Evolutionary conservation across 106 monocot genomes (phyloP).

Genomic region (Dendrobium chrysotoxum): DNA sequence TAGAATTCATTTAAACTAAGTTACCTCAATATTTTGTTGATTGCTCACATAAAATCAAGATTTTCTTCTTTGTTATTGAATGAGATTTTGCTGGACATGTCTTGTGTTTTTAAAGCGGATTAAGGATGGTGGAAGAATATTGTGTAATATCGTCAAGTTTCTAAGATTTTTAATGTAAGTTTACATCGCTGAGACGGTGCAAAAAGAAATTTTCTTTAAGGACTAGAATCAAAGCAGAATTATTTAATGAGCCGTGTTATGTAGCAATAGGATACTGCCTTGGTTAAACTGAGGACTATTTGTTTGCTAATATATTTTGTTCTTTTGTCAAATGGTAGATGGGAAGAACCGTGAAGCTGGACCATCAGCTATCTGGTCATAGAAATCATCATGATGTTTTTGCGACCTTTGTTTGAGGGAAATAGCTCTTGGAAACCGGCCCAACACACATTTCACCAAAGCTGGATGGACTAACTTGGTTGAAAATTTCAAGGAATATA

Average conservation of each 20-base stretch:
- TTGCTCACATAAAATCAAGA: neutral
- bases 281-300: neutral
- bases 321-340: neutral
- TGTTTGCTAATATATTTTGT: neutral
- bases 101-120: neutral
- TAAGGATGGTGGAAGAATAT: neutral
- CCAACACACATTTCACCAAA: slow-evolving; percentile 14
- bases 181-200: too few relatives aligned
- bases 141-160: neutral
- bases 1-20: neutral
- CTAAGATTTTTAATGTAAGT: neutral
- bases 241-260: too few relatives aligned
- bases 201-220: too few relatives aligned
- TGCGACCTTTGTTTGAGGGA: slow-evolving; percentile 24
- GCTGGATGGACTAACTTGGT: slow-evolving; percentile 16
- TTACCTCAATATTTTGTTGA: neutral
- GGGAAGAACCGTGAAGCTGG: slow-evolving; percentile 5
- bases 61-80: neutral
- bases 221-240: too few relatives aligned
- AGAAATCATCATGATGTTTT: slow-evolving; percentile 7
- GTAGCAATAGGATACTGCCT: too few relatives aligned
- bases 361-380: slow-evolving; percentile 5
- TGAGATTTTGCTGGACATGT: neutral
- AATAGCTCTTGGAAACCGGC: slow-evolving; percentile 15
- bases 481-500: slow-evolving; percentile 10